These are phyloP conservation scores for Physocladia obscura DNA, from an alignment of 192 early-diverging fungal genomes.

Conservation along the genomic window DNA sequence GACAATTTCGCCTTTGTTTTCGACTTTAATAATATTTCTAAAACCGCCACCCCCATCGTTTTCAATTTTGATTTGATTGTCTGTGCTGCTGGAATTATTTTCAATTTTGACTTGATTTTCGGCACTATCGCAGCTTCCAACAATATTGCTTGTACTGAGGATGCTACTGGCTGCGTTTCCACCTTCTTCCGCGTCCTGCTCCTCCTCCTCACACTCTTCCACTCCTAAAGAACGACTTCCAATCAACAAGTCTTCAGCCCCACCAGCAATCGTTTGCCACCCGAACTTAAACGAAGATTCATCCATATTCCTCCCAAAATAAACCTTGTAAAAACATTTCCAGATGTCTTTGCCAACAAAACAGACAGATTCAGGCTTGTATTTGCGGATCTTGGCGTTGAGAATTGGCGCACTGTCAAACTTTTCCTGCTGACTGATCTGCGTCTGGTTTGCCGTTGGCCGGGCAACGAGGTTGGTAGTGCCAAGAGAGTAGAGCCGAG, in stretches of 20 bases:
- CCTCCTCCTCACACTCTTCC: background rate
- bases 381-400: slow-evolving; percentile 4
- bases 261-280: slow-evolving; percentile 3
- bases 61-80: background rate
- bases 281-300: slow-evolving; percentile 28
- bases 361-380: slow-evolving; percentile 21
- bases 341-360: slow-evolving; percentile 35
- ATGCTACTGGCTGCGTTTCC: background rate
- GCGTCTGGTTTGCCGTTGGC: slow-evolving; percentile 26
- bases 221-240: too few relatives aligned
- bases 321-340: slow-evolving; percentile 30
- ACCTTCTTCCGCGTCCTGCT: background rate
- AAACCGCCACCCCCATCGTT: background rate
- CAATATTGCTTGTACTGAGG: background rate
- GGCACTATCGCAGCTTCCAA: background rate
- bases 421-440: slow-evolving; percentile 12
- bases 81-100: background rate
- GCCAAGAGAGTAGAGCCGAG: slow-evolving; percentile 24
- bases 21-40: too few relatives aligned
- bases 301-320: slow-evolving; percentile 20
- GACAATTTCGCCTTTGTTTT: too few relatives aligned
- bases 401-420: slow-evolving; percentile 10
- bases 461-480: slow-evolving; percentile 25
- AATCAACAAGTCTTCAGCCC: slow-evolving; percentile 5
- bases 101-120: background rate